phyloP scores from a whole-genome alignment of 345 rosid genomes.

The Hibiscus mutabilis region DNA sequence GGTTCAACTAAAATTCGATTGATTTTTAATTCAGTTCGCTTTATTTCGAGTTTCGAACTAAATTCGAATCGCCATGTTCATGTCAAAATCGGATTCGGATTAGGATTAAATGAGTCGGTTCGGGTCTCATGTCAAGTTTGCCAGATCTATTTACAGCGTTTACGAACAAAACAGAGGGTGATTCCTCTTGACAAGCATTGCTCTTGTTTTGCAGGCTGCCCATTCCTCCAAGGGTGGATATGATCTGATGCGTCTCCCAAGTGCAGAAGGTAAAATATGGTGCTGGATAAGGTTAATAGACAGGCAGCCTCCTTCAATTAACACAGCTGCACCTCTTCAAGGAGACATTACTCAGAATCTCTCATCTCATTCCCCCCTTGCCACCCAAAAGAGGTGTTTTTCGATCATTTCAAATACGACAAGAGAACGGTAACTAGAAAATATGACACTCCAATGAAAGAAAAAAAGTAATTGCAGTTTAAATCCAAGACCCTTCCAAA shows the following conservation, averaged over 20 bases:
- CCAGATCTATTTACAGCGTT: no score
- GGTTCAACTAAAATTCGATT: no score
- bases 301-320: neutral
- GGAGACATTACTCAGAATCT: neutral
- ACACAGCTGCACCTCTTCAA: neutral
- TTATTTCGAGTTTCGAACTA: no score
- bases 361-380: neutral
- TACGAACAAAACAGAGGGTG: neutral
- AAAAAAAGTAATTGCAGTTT: neutral
- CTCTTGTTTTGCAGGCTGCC: conserved; percentile 1
- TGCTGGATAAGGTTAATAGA: neutral
- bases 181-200: neutral
- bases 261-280: neutral
- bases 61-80: no score
- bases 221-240: neutral
- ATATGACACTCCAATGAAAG: no score
- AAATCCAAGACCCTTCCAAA: neutral
- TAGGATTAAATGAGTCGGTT: no score
- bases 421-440: no score
- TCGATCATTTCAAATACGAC: no score
- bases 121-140: no score
- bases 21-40: no score
- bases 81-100: no score
- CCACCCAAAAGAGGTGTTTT: neutral
- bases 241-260: neutral